Evolutionary conservation across 1,284 basidiomycete genomes (phyloP).

Genomic region (Ganoderma lingzhi): DNA sequence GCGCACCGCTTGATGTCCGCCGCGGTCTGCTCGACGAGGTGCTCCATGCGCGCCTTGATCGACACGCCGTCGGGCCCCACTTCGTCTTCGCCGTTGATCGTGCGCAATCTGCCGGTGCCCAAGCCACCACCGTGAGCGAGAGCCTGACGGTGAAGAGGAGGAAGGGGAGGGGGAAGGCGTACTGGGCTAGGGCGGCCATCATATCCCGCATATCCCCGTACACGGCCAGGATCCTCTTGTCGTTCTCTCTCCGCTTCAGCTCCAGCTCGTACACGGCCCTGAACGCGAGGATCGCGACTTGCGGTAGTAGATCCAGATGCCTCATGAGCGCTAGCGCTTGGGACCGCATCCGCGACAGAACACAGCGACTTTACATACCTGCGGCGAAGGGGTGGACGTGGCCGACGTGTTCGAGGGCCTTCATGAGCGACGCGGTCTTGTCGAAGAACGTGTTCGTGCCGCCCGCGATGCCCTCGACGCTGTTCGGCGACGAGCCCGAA

Average conservation of each 20-base stretch:
- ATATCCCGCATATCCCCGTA: conserved; percentile 33
- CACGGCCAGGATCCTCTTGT: conserved; percentile 46
- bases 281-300: conserved; percentile 55
- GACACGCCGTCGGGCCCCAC: conserved; percentile 34
- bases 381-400: conserved; percentile 39
- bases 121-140: no score
- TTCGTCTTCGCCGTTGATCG: conserved; percentile 23
- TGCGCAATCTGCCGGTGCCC: conserved; percentile 6
- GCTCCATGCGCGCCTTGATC: conserved; percentile 35
- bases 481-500: not conserved
- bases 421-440: conserved; percentile 30
- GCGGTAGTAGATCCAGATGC: no score
- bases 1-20: conserved; percentile 43
- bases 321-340: no score
- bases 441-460: conserved; percentile 20
- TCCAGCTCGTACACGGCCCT: conserved; percentile 51
- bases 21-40: conserved; percentile 34
- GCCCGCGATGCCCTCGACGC: conserved; percentile 10
- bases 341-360: not conserved
- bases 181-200: conserved; percentile 37
- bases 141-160: not conserved
- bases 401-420: conserved; percentile 36
- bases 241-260: conserved; percentile 42
- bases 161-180: conserved; percentile 37
- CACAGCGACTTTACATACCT: conserved; percentile 6